phyloP scores from a whole-genome alignment of 140 eudicot genomes.

The Senecio squalidus region DNA sequence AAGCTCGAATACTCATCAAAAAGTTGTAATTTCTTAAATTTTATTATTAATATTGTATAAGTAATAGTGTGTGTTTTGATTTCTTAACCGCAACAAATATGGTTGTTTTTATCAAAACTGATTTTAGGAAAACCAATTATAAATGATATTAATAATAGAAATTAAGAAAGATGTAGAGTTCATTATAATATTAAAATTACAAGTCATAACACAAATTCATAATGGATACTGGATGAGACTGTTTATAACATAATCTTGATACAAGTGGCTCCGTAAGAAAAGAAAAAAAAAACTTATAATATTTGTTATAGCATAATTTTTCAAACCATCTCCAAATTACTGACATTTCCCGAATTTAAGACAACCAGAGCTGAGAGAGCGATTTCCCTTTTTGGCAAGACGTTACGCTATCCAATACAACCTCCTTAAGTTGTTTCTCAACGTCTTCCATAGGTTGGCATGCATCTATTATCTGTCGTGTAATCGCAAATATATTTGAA shows the following conservation, averaged over 20 bases:
- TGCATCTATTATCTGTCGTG: slow-evolving; percentile 68
- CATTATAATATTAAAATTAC: too few species aligned
- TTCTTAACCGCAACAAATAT: too few species aligned
- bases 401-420: slow-evolving; percentile 47
- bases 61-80: too few species aligned
- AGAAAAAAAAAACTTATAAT: background rate
- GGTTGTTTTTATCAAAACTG: too few species aligned
- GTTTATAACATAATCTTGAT: background rate
- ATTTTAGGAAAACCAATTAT: too few species aligned
- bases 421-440: slow-evolving; percentile 55
- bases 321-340: background rate
- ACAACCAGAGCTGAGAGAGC: slow-evolving; percentile 57
- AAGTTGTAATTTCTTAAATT: too few species aligned
- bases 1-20: too few species aligned
- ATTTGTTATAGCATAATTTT: background rate
- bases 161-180: too few species aligned
- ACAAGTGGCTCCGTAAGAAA: too few species aligned
- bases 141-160: too few species aligned
- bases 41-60: too few species aligned
- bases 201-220: background rate
- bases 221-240: background rate
- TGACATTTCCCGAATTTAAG: slow-evolving; percentile 19
- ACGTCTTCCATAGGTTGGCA: slow-evolving; percentile 65
- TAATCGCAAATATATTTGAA: background rate
- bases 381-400: slow-evolving; percentile 74